Conservation (phyloP, 192 early-diverging fungal species). For the Coemansia javaensis region DNA sequence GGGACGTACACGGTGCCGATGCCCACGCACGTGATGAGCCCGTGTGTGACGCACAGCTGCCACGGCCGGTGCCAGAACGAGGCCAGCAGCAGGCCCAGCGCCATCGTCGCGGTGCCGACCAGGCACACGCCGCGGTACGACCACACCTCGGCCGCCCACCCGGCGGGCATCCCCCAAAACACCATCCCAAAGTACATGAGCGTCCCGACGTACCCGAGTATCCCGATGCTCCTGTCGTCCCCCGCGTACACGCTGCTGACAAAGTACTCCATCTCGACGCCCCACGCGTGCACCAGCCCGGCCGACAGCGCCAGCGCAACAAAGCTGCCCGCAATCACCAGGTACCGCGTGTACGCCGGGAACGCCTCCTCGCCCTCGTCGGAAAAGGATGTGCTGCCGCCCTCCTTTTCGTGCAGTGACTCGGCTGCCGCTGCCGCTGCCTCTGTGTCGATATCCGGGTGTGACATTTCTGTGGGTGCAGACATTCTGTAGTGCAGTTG, state of each 20-base stretch:
- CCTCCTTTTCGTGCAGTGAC: no score
- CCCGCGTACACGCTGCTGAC: constrained; percentile 20
- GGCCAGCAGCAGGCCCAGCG: constrained; percentile 56
- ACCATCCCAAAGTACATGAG: constrained; percentile 41
- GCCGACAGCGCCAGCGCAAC: constrained; percentile 32
- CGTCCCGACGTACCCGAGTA: constrained; percentile 38
- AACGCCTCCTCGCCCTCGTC: background rate
- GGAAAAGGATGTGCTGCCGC: background rate
- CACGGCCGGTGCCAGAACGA: constrained; percentile 60
- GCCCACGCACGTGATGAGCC: constrained; percentile 61
- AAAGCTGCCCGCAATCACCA: constrained; percentile 34
- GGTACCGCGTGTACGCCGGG: constrained; percentile 28
- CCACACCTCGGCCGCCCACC: constrained; percentile 46
- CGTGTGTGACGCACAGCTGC: constrained; percentile 64
- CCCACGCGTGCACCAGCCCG: constrained; percentile 41
- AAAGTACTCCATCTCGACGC: constrained; percentile 42
- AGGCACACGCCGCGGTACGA: constrained; percentile 34
- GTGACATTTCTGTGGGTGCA: background rate
- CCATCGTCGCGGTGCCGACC: constrained; percentile 27
- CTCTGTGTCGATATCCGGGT: no score
- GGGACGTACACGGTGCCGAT: constrained; percentile 56
- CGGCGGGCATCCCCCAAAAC: constrained; percentile 40
- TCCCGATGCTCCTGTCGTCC: constrained; percentile 11
- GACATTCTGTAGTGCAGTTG: background rate
- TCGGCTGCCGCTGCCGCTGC: no score